A percentile compares a stretch with the other conserved stretches of the same genome.
phyloP scores from a whole-genome alignment of 2,329 filamentous ascomycete genomes.

The Neonectria ditissima region DNA sequence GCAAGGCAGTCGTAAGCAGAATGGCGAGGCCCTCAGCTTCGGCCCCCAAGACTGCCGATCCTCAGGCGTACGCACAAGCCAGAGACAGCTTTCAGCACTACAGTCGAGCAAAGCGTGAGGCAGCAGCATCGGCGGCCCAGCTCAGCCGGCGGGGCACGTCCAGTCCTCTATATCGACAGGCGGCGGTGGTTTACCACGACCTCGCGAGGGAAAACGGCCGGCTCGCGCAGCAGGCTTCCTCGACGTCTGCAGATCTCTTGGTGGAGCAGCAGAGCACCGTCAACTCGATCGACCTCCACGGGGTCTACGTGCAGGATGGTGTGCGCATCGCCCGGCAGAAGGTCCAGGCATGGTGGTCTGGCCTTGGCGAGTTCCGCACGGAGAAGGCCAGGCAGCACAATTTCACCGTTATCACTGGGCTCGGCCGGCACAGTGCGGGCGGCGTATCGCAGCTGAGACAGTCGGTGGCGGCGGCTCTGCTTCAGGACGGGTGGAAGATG shows the following conservation, averaged over 20 bases:
- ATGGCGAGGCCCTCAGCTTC: conserved; percentile 8
- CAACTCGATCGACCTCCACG: conserved; percentile 81
- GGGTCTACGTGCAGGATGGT: conserved; percentile 83
- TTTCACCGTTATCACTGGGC: conserved; percentile 83
- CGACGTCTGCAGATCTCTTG: conserved; percentile 75
- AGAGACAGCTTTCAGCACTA: conserved; percentile 44
- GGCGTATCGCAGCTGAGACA: conserved; percentile 82
- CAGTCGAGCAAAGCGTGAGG: conserved; percentile 48
- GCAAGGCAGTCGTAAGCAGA: conserved; percentile 27
- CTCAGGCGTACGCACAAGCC: conserved; percentile 45
- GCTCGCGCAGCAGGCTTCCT: conserved; percentile 67
- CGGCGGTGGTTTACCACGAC: conserved; percentile 80
- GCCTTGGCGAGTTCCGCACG: conserved; percentile 73
- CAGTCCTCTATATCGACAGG: conserved; percentile 79
- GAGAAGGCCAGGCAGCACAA: conserved; percentile 60
- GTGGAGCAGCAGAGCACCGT: conserved; percentile 75
- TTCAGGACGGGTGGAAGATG: conserved; percentile 85
- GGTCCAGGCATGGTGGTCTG: conserved; percentile 81
- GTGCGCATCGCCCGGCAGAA: conserved; percentile 79
- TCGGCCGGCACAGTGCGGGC: conserved; percentile 81
- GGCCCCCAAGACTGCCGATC: conserved; percentile 18
- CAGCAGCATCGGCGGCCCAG: conserved; percentile 53
- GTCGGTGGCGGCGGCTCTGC: conserved; percentile 81
- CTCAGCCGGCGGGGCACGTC: conserved; percentile 68
- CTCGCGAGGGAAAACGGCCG: conserved; percentile 73